These are phyloP conservation scores for Hemileccinum rubropunctum DNA, from an alignment of 768 basidiomycete genomes.

Conservation along the genomic window DNA sequence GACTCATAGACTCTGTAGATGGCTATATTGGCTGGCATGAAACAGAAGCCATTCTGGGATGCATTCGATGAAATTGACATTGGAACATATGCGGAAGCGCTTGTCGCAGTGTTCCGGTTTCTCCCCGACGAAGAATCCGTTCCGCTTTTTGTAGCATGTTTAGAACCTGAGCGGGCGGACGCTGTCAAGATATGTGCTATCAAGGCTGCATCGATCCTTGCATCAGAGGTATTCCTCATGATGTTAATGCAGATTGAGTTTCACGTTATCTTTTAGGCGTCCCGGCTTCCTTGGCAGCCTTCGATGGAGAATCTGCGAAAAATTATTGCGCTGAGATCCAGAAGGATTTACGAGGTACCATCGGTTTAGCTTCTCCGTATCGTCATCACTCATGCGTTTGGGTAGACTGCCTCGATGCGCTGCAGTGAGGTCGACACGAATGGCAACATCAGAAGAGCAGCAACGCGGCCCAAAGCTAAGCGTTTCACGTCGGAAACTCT, in stretches of 20 bases:
- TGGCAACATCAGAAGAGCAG: constrained; percentile 51
- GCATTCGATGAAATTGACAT: constrained; percentile 67
- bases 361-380: constrained; percentile 4
- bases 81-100: constrained; percentile 69
- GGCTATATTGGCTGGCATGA: constrained; percentile 25
- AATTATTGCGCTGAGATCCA: constrained; percentile 46
- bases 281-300: constrained; percentile 55
- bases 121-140: constrained; percentile 60
- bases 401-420: constrained; percentile 47
- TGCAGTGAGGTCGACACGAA: constrained; percentile 61
- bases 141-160: constrained; percentile 57
- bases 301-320: constrained; percentile 47
- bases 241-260: not conserved
- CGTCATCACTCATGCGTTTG: constrained; percentile 9
- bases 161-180: constrained; percentile 77
- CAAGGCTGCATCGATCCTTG: constrained; percentile 66
- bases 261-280: constrained; percentile 38
- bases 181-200: constrained; percentile 77
- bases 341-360: constrained; percentile 55
- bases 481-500: constrained; percentile 57
- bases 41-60: constrained; percentile 71
- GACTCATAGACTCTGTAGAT: constrained; percentile 14
- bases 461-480: constrained; percentile 59
- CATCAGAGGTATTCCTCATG: constrained; percentile 52
- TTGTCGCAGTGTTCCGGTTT: constrained; percentile 72